Base-by-base conservation (phyloP, 2,329 filamentous ascomycete genomes). In the Pseudogymnoascus sp. region DNA sequence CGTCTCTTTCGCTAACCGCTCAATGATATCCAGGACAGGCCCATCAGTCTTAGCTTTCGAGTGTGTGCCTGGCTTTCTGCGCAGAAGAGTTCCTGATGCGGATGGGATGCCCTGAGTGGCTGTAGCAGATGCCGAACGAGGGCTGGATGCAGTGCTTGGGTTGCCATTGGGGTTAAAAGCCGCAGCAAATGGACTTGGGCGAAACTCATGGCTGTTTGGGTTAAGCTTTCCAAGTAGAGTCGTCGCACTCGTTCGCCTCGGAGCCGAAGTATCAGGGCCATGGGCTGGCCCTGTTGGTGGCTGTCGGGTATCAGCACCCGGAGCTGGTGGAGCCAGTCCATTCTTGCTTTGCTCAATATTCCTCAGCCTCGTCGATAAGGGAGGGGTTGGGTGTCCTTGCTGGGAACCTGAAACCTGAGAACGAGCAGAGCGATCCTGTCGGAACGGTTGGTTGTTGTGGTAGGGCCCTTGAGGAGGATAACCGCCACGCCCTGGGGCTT, bases 111-210 rank as follows among this genome's bases (percentile, higher is more conserved):
- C 68, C 71, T 66, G 71, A 70, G 21, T 74, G 65, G 65, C 65
- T 67, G 65, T 28, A 71, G 73, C 23, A 75, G 73, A 62, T 76
- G 75, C 78, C 1, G 88, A 85, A 36, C 83, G 82, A 31, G 91
- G 90, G 71, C 89, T 96, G 2, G 90, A 91, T 37, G 84, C 82
- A 56, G 84, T 81, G 72, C 88, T 90, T 49, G 78, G 77, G 56
- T 79, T 74, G 49, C 75, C 77, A 59, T 77, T 90, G 4, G 90
- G 93, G 68, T 87, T 93, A 76, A 99, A 97, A 1, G 88, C 82
- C 49, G 84, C 83, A 0, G 93, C 92, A 66, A 88, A 88, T 3
- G 90, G 87, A 70, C 88, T 96, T 16, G 93, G 95, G 67, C 89
- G 87, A 77, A 97, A 97, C 71, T 96, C 92, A 72, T 84, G 80